Conservation (phyloP, 2,329 filamentous ascomycete species). For the Aureobasidium musti region DNA sequence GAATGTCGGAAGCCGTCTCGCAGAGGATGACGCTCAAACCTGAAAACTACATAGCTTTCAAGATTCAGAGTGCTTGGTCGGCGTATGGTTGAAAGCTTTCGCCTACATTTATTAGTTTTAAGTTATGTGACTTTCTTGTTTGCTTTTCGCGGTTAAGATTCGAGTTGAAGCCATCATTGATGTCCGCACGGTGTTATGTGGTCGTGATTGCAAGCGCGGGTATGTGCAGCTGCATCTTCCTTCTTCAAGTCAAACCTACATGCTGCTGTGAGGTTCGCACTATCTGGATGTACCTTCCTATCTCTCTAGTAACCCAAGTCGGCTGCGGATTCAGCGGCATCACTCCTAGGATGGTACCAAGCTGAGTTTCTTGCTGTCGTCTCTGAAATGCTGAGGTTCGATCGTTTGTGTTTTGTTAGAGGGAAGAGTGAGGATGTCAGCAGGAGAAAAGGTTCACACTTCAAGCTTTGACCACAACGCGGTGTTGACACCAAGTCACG, state of each 20-base stretch:
- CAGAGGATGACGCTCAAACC: neutral
- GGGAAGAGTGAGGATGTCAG: neutral
- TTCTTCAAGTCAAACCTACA: neutral
- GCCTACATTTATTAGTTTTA: neutral
- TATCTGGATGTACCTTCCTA: too few relatives aligned
- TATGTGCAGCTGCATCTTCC: neutral
- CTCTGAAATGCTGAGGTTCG: too few relatives aligned
- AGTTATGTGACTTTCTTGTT: too few relatives aligned
- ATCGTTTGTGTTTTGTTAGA: neutral
- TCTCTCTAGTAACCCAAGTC: neutral
- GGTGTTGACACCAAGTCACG: neutral
- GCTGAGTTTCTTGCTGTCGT: neutral
- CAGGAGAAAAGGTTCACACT: neutral
- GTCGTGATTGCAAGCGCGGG: neutral
- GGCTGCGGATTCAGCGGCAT: neutral
- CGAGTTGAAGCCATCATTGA: too few relatives aligned
- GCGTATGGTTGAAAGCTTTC: neutral
- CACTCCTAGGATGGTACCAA: too few relatives aligned
- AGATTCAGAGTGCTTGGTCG: neutral
- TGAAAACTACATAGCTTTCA: neutral
- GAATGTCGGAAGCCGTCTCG: neutral
- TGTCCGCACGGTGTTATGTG: too few relatives aligned
- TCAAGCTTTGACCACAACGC: neutral
- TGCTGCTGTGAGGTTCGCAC: neutral
- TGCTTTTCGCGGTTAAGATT: too few relatives aligned